Percentiles rank a stretch among this genome's conserved stretches.
phyloP scores from a whole-genome alignment of 306 rosid species.

The Comarum palustre region DNA sequence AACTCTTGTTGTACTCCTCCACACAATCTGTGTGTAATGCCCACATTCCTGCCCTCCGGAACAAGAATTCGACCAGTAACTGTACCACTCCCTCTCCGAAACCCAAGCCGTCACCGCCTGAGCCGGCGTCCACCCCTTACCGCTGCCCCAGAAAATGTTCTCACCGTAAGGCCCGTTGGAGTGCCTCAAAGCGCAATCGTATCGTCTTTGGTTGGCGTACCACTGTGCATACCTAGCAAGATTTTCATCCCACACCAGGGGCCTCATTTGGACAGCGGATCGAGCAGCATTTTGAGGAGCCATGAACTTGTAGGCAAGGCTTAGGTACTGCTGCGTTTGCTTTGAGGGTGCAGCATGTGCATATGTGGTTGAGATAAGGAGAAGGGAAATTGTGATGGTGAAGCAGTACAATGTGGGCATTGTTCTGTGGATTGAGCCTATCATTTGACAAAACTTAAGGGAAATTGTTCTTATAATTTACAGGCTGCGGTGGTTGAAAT shows the following conservation, averaged over 20 bases:
- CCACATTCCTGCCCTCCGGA: slow-evolving; percentile 56
- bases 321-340: not conserved
- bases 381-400: slow-evolving; percentile 20
- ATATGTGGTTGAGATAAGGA: slow-evolving; percentile 19
- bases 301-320: slow-evolving; percentile 47
- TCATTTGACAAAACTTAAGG: slow-evolving; percentile 3
- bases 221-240: slow-evolving; percentile 53
- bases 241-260: slow-evolving; percentile 53
- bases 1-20: slow-evolving; percentile 47
- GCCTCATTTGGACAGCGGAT: slow-evolving; percentile 29
- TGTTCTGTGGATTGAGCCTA: not conserved
- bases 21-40: slow-evolving; percentile 86
- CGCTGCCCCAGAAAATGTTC: slow-evolving; percentile 95
- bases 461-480: slow-evolving; percentile 15
- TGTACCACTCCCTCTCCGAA: slow-evolving; percentile 51
- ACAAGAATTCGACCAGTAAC: slow-evolving; percentile 58
- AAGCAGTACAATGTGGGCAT: slow-evolving; percentile 20
- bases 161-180: slow-evolving; percentile 85
- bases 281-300: slow-evolving; percentile 71
- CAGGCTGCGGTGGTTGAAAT: slow-evolving; percentile 25
- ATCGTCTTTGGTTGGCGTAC: slow-evolving; percentile 66
- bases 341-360: slow-evolving; percentile 24
- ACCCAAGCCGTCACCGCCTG: slow-evolving; percentile 76
- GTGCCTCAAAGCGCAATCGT: slow-evolving; percentile 66
- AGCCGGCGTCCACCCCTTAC: slow-evolving; percentile 61